Conservation (phyloP, 2,329 filamentous ascomycete species). For the Aschersonia sp. region DNA sequence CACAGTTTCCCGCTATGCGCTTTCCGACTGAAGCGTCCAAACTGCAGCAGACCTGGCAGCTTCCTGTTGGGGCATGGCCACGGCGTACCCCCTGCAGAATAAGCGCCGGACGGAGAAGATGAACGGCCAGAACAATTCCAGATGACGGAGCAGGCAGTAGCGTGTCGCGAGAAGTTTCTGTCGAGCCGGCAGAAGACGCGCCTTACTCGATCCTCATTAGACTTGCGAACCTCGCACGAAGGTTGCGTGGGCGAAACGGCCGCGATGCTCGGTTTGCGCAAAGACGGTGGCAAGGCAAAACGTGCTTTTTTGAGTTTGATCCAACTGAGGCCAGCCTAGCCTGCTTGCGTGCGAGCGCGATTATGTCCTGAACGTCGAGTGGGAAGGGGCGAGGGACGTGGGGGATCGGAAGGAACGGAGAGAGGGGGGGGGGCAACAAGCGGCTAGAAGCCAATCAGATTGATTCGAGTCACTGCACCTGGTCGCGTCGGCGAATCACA, state of each 20-base stretch:
- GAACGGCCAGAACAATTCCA: not conserved
- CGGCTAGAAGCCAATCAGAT: not conserved
- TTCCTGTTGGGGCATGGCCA: not conserved
- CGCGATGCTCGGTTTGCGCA: not conserved
- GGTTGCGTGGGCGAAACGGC: not conserved
- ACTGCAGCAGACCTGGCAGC: not conserved
- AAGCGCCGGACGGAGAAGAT: not conserved
- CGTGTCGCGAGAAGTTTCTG: not conserved
- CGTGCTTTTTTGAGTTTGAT: not conserved
- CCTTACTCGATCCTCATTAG: not conserved
- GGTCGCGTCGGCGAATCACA: not conserved
- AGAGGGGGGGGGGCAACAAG: not conserved
- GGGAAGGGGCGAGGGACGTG: not conserved
- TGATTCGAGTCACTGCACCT: not conserved
- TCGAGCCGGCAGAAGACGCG: too few relatives aligned
- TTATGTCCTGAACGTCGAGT: not conserved
- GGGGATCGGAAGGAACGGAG: not conserved
- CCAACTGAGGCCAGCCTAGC: not conserved
- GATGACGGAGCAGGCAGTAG: not conserved
- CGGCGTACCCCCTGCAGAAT: not conserved
- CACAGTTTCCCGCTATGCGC: not conserved
- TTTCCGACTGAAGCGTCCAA: not conserved
- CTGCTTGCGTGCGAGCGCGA: not conserved
- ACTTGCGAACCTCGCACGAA: not conserved
- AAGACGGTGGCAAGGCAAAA: not conserved